Conservation (phyloP, 768 basidiomycete genomes). For the Mycena rebaudengoi region DNA sequence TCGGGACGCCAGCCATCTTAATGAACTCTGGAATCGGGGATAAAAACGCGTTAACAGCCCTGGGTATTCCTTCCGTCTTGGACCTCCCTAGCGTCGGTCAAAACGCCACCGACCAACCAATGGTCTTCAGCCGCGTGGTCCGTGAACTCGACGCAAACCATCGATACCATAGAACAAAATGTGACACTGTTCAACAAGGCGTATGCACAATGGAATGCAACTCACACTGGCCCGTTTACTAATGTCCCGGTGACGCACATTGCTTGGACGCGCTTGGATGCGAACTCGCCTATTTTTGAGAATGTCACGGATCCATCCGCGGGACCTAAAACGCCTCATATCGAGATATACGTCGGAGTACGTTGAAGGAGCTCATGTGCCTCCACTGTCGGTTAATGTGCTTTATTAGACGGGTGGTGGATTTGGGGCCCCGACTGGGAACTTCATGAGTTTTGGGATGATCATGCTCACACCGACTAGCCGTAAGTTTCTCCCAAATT, state of each 20-base stretch:
- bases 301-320: slow-evolving; percentile 30
- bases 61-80: slow-evolving; percentile 28
- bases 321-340: slow-evolving; percentile 32
- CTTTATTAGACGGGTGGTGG: neutral
- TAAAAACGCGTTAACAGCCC: slow-evolving; percentile 7
- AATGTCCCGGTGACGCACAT: slow-evolving; percentile 25
- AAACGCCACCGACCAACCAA: slow-evolving; percentile 35
- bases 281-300: slow-evolving; percentile 12
- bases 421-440: neutral
- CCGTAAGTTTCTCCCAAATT: neutral
- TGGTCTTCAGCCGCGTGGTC: slow-evolving; percentile 25
- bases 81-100: slow-evolving; percentile 37
- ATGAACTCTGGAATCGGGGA: slow-evolving; percentile 43
- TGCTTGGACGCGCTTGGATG: slow-evolving; percentile 26
- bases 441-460: neutral
- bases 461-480: neutral
- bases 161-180: slow-evolving; percentile 23
- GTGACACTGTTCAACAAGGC: slow-evolving; percentile 18
- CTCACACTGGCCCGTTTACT: slow-evolving; percentile 33
- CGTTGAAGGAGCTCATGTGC: neutral
- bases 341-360: slow-evolving; percentile 25
- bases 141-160: slow-evolving; percentile 29
- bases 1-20: slow-evolving; percentile 39
- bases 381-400: neutral
- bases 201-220: slow-evolving; percentile 32